Base-by-base conservation (phyloP, 2,329 filamentous ascomycete genomes). In the Fusarium albidum region DNA sequence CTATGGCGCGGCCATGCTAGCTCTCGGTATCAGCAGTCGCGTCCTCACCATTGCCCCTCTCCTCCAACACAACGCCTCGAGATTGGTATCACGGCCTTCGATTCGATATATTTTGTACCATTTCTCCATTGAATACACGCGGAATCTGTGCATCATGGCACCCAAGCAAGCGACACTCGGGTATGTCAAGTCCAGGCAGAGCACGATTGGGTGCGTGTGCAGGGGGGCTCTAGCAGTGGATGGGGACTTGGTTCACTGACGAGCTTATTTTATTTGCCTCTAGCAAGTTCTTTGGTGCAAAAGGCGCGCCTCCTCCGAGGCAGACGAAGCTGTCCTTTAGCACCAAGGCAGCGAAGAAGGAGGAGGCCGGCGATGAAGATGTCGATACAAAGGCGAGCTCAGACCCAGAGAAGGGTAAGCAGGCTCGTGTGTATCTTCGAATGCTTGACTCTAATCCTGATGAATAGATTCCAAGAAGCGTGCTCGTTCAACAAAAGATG, bases 231-330 rank as follows among this genome's bases (percentile, higher is more conserved):
- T 35, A 15, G n/a, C 25, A 25, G 35, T 5, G 51, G 46, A 37
- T 54, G 3, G 10, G 46, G 49, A 32, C 17, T 25, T 9, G 13
- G 17, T 13, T 39, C 13, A 25, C 57, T 61, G 35, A 62, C 58
- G 21, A 17, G 13, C 18, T 29, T 46, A 4, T 17, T 49, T 21
- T 6, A 31, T 26, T 15, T 56, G n/a, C 6, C 18, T 42, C 13
- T 44, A 98, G 94, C 57, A 95, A 94, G 71, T 97, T 96, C 77
- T 96, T 97, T 70, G 87, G 85, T 43, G 73, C 81, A 6, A 83
- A 82, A 63, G 73, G 82, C 1, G 77, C 62, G 6, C 60, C 82
- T 14, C 83, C 85, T 11, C 81, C 82, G 31, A 89, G 92, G 71
- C 92, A 96, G 73, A 88, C 90, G 1, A 95, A 87, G 64, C 77